Percentiles rank a stretch among this genome's conserved stretches.
These are phyloP conservation scores for Gossypium bickii DNA, from an alignment of 345 rosid genomes.

Conservation along the genomic window DNA sequence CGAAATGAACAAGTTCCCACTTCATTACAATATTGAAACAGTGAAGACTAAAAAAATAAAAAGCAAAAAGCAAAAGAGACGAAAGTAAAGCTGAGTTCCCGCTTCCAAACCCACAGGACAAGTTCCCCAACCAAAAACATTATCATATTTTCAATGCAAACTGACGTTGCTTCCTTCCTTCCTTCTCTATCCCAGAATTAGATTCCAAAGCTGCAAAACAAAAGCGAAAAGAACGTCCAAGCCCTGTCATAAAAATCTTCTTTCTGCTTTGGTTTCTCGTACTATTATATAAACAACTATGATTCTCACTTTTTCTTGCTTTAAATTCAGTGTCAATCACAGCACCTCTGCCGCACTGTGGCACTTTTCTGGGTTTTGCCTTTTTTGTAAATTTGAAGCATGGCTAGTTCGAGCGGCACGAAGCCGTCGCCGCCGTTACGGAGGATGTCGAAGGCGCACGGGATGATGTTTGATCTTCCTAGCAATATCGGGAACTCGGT, in stretches of 20 bases:
- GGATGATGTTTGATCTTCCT: slow-evolving; percentile 45
- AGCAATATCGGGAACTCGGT: slow-evolving; percentile 33
- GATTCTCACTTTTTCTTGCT: neutral
- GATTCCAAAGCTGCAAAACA: neutral
- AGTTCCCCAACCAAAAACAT: neutral
- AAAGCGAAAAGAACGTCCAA: neutral
- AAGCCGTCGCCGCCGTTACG: slow-evolving; percentile 41
- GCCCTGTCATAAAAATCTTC: neutral
- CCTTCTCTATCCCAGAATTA: neutral
- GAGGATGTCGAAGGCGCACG: slow-evolving; percentile 47
- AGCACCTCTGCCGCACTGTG: neutral
- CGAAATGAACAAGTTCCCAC: neutral
- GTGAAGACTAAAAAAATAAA: neutral
- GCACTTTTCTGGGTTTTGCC: neutral
- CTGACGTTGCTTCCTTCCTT: slow-evolving; percentile 7
- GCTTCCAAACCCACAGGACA: neutral
- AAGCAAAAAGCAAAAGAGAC: neutral
- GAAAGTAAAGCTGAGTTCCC: neutral
- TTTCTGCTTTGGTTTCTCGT: neutral
- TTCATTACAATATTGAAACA: too few relatives aligned
- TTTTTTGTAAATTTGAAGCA: slow-evolving; percentile 10
- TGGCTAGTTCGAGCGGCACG: slow-evolving; percentile 87
- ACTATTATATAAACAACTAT: neutral
- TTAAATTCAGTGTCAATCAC: neutral
- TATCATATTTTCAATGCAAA: neutral